phyloP scores from a whole-genome alignment of 176 grass and related monocot species.

The Metroxylon sagu region DNA sequence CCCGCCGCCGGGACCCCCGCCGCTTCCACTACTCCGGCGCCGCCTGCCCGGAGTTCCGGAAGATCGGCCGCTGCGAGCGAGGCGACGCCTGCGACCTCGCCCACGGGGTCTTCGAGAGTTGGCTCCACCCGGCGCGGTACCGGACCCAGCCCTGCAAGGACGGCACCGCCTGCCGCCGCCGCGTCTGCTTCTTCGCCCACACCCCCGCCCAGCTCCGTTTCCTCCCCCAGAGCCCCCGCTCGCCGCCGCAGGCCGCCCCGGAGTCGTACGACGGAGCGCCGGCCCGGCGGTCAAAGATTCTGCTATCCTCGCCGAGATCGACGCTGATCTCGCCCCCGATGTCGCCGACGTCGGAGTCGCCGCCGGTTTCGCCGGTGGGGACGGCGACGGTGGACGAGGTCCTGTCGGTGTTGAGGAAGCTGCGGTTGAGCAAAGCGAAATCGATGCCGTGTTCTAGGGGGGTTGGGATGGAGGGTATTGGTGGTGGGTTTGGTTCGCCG shows the following conservation, averaged over 20 bases:
- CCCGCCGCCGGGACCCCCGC: not conserved
- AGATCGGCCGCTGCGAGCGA: constrained; percentile 1
- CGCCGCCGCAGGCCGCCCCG: too few relatives aligned
- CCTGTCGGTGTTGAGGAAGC: constrained; percentile 5
- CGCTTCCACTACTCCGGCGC: constrained; percentile 9
- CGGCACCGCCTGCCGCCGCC: constrained; percentile 5
- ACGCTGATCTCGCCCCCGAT: constrained; percentile 1
- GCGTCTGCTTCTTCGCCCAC: constrained; percentile 17
- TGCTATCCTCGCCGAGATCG: constrained; percentile 1
- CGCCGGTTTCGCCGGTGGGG: not conserved
- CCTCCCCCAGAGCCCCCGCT: too few relatives aligned
- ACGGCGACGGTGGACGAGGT: constrained; percentile 1
- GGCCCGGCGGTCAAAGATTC: not conserved
- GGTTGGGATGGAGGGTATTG: not conserved
- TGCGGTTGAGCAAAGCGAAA: constrained; percentile 7
- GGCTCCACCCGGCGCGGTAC: constrained; percentile 12
- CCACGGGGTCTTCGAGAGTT: constrained; percentile 8
- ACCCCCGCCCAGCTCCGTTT: constrained; percentile 9
- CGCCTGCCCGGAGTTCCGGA: constrained; percentile 1
- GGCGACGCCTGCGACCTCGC: constrained; percentile 9
- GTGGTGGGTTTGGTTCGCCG: not conserved
- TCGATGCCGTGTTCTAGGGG: constrained; percentile 3
- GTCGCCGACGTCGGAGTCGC: not conserved
- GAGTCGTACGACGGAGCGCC: constrained; percentile 8
- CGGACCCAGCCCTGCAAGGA: constrained; percentile 17